These are phyloP conservation scores for Crithidia acanthocephali DNA, from an alignment of 208 protist genomes.

Conservation along the genomic window DNA sequence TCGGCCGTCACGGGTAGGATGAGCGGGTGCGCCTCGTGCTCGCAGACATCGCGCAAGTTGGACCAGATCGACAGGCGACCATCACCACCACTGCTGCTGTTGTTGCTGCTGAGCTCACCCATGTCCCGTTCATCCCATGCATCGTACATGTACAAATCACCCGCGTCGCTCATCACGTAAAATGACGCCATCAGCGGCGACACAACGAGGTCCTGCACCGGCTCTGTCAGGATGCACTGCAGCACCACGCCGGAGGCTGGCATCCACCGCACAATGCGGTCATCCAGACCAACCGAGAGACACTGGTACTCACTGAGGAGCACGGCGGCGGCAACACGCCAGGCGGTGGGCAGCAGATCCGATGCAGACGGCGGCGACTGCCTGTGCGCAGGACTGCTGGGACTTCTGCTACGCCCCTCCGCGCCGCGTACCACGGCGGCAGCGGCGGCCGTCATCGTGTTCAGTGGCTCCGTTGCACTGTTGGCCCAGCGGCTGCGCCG, in stretches of 20 bases:
- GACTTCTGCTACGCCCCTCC: neutral
- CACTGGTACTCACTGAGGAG: constrained; percentile 71
- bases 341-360: constrained; percentile 22
- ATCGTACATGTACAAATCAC: constrained; percentile 73
- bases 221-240: constrained; percentile 53
- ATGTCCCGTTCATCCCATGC: constrained; percentile 64
- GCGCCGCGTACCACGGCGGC: constrained; percentile 9
- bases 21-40: constrained; percentile 19
- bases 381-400: neutral
- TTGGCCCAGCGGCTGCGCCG: constrained; percentile 40
- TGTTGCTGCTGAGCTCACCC: constrained; percentile 7
- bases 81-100: neutral
- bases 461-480: constrained; percentile 25
- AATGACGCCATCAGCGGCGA: constrained; percentile 70
- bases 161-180: constrained; percentile 65
- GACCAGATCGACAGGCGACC: neutral
- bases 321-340: constrained; percentile 46
- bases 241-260: constrained; percentile 64
- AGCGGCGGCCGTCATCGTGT: constrained; percentile 24
- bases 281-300: constrained; percentile 53
- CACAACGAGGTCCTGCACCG: constrained; percentile 59
- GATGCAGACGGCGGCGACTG: neutral
- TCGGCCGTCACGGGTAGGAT: constrained; percentile 33
- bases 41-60: constrained; percentile 6
- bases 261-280: constrained; percentile 70